phyloP scores from a whole-genome alignment of 2,329 filamentous ascomycete genomes.

The Aspergillus thermomutatus region DNA sequence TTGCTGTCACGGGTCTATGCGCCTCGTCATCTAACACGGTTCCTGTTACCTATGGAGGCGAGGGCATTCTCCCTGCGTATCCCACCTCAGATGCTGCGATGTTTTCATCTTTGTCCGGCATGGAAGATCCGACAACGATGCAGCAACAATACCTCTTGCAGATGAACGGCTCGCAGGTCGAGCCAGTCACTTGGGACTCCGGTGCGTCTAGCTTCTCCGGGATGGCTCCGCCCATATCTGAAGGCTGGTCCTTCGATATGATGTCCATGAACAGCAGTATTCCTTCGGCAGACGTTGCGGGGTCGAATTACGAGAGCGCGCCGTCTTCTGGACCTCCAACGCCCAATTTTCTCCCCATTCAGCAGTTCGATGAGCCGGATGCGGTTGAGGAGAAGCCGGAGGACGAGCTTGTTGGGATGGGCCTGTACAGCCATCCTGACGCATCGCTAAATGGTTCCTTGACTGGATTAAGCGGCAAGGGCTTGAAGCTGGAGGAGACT shows the following conservation, averaged over 20 bases:
- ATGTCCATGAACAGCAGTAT: slow-evolving; percentile 31
- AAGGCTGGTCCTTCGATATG: slow-evolving; percentile 33
- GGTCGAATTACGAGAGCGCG: slow-evolving; percentile 32
- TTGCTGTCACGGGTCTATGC: slow-evolving; percentile 16
- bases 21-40: slow-evolving; percentile 18
- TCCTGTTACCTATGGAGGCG: slow-evolving; percentile 14
- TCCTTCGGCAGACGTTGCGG: slow-evolving; percentile 27
- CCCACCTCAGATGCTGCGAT: slow-evolving; percentile 15
- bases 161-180: slow-evolving; percentile 24
- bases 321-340: slow-evolving; percentile 37
- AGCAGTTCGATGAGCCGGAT: slow-evolving; percentile 24
- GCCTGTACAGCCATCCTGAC: slow-evolving; percentile 72
- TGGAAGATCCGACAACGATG: slow-evolving; percentile 19
- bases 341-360: slow-evolving; percentile 38
- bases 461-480: slow-evolving; percentile 61
- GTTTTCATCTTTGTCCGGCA: slow-evolving; percentile 19
- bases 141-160: slow-evolving; percentile 21
- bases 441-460: slow-evolving; percentile 56
- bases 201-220: slow-evolving; percentile 14
- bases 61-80: slow-evolving; percentile 22
- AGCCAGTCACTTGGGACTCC: slow-evolving; percentile 26
- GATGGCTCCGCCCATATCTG: slow-evolving; percentile 24
- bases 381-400: slow-evolving; percentile 56
- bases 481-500: slow-evolving; percentile 76
- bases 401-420: slow-evolving; percentile 77